Evolutionary conservation across 371 early-diverging fungal species (phyloP).

Genomic region (Rhizopus arrhizus): DNA sequence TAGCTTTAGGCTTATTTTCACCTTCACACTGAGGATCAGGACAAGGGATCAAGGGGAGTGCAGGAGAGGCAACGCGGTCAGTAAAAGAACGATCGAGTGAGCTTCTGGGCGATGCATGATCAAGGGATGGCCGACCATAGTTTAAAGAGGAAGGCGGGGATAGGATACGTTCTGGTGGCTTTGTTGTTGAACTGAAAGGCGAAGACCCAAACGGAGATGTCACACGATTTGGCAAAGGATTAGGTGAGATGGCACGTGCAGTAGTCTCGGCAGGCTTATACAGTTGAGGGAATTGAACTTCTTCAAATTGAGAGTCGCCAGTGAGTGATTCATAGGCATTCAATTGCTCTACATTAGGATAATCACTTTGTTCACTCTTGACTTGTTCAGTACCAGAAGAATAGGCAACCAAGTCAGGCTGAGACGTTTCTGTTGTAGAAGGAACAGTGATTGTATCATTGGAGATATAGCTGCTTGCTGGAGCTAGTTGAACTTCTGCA

Average conservation of each 20-base stretch:
- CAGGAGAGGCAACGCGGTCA: conserved; percentile 24
- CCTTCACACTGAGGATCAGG: conserved; percentile 64
- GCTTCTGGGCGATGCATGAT: neutral
- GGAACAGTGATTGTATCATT: neutral
- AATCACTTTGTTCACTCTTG: neutral
- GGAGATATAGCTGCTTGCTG: neutral
- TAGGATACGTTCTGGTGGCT: neutral
- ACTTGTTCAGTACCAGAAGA: neutral
- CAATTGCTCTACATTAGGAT: neutral
- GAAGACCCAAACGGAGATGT: neutral
- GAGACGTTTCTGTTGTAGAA: neutral
- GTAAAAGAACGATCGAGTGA: conserved; percentile 4
- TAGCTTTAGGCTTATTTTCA: conserved; percentile 67
- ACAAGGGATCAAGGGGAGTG: conserved; percentile 32
- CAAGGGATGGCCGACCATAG: neutral
- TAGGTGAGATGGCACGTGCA: neutral
- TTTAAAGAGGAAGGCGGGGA: neutral
- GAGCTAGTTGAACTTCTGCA: conserved; percentile 2
- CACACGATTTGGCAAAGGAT: neutral
- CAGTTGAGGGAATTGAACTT: neutral
- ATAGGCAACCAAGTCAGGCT: neutral
- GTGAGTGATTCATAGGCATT: neutral
- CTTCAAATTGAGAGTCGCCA: neutral
- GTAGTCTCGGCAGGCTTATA: neutral
- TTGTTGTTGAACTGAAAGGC: neutral